Conservation (phyloP, 2,329 filamentous ascomycete genomes). For the Rhynchosporium graminicola region DNA sequence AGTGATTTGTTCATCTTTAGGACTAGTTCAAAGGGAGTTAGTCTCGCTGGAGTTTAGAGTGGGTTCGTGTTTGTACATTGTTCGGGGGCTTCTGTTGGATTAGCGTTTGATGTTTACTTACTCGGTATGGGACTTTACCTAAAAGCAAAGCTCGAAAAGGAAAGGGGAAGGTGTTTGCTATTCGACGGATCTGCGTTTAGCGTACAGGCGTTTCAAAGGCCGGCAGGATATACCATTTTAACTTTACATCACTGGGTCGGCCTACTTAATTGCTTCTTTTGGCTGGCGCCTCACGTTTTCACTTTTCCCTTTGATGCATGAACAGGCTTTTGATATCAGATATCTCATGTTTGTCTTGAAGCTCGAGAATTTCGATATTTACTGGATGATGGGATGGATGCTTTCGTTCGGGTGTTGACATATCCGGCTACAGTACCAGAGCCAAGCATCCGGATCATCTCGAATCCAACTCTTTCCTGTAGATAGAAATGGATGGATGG, state of each 20-base stretch:
- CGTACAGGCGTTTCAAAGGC: slow-evolving; percentile 14
- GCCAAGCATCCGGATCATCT: too few relatives aligned
- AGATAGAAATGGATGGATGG: too few relatives aligned
- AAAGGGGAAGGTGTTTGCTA: background rate
- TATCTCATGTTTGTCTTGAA: background rate
- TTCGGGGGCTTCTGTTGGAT: background rate
- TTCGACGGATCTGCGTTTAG: slow-evolving; percentile 11
- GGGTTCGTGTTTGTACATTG: background rate
- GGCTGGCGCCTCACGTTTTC: background rate
- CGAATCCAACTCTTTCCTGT: too few relatives aligned
- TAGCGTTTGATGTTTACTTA: background rate
- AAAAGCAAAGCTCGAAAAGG: background rate
- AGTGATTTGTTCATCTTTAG: background rate
- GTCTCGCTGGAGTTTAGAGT: too few relatives aligned
- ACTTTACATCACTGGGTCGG: background rate
- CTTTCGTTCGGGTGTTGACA: too few relatives aligned
- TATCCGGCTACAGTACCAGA: too few relatives aligned
- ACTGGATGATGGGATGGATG: too few relatives aligned
- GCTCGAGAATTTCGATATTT: too few relatives aligned
- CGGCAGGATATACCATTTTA: slow-evolving; percentile 20
- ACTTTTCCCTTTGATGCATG: slow-evolving; percentile 4
- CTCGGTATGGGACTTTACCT: too few relatives aligned
- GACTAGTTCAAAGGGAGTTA: background rate
- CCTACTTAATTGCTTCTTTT: background rate
- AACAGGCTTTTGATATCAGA: background rate